These are phyloP conservation scores for Avena eriantha DNA, from an alignment of 176 grass and related monocot species.

Conservation along the genomic window DNA sequence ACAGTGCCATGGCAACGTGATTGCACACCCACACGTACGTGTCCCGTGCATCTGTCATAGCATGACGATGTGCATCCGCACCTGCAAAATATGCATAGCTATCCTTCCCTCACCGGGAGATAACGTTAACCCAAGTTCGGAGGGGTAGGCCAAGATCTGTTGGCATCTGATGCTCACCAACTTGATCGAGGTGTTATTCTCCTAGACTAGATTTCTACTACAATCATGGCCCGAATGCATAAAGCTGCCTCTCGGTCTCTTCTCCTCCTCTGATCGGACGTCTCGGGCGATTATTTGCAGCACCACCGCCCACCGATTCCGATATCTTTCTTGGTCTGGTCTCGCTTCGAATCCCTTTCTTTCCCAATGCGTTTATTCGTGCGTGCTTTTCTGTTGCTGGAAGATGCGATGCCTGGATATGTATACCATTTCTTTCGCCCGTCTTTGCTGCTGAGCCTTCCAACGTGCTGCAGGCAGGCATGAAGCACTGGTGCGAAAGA, in stretches of 20 bases:
- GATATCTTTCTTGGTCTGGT: constrained; percentile 29
- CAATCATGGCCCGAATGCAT: neutral
- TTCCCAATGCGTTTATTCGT: constrained; percentile 14
- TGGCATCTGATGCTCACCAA: constrained; percentile 35
- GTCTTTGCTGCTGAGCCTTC: constrained; percentile 33
- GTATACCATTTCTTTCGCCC: constrained; percentile 26
- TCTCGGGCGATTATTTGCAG: constrained; percentile 7
- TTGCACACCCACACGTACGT: neutral
- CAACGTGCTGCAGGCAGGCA: constrained; percentile 33
- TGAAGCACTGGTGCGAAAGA: neutral
- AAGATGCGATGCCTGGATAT: constrained; percentile 35
- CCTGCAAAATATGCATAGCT: neutral
- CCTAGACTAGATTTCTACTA: neutral
- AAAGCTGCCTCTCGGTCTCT: neutral
- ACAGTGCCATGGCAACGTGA: neutral
- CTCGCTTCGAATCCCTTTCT: neutral
- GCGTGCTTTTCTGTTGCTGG: neutral
- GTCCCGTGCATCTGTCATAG: neutral
- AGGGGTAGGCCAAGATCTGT: constrained; percentile 10
- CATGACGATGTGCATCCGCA: neutral
- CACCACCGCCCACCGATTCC: constrained; percentile 14
- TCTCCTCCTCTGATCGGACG: neutral
- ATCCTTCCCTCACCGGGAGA: neutral
- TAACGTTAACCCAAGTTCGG: neutral
- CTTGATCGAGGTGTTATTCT: constrained; percentile 22